Evolutionary conservation across 2,329 filamentous ascomycete species (phyloP).

Genomic region (Gliomastix tumulicola): DNA sequence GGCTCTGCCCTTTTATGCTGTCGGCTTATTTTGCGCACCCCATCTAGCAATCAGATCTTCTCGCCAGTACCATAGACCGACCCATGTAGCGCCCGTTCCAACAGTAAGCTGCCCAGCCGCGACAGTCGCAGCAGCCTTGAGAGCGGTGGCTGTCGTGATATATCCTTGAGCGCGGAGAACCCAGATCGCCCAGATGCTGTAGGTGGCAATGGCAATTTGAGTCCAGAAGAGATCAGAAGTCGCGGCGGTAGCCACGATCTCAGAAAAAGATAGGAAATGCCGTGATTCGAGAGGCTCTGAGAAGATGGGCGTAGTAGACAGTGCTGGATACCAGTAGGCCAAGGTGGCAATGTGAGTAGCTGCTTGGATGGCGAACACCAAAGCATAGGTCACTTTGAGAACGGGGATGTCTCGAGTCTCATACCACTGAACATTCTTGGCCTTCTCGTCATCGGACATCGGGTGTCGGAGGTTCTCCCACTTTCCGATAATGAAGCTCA

Average conservation of each 20-base stretch:
- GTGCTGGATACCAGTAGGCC: background rate
- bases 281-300: too few species aligned
- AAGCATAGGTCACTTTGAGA: background rate
- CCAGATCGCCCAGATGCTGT: constrained; percentile 12
- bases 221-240: too few species aligned
- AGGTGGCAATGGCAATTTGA: too few species aligned
- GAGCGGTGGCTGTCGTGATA: constrained; percentile 7
- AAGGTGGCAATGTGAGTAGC: constrained; percentile 14
- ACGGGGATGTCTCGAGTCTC: constrained; percentile 4
- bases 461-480: too few species aligned
- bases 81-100: constrained; percentile 13
- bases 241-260: too few species aligned
- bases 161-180: constrained; percentile 13
- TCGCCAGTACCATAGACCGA: constrained; percentile 14
- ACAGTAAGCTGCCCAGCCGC: constrained; percentile 7
- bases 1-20: too few species aligned
- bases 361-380: constrained; percentile 2
- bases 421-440: too few species aligned
- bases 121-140: constrained; percentile 1
- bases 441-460: too few species aligned
- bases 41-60: constrained; percentile 6
- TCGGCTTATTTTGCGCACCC: too few species aligned
- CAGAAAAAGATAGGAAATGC: too few species aligned
- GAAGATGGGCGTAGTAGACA: too few species aligned
- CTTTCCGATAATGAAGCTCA: too few species aligned